phyloP scores from a whole-genome alignment of 768 basidiomycete species.

The Fomitopsis pulvina region DNA sequence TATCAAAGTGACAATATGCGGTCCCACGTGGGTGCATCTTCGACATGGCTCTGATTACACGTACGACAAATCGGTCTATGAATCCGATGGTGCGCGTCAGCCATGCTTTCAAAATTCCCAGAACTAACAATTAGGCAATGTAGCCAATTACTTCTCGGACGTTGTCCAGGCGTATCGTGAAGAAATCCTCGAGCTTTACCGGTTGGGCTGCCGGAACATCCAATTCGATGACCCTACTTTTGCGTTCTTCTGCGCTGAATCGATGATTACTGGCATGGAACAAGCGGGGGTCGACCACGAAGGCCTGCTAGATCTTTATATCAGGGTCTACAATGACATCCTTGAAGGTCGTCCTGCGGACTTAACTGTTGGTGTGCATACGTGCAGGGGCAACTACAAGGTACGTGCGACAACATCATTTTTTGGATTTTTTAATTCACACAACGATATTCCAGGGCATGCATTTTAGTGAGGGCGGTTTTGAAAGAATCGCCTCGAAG shows the following conservation, averaged over 20 bases:
- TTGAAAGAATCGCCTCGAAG: constrained; percentile 44
- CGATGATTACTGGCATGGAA: constrained; percentile 46
- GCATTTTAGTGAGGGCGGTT: constrained; percentile 55
- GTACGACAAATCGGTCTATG: constrained; percentile 53
- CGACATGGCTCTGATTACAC: constrained; percentile 52
- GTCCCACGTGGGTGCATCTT: constrained; percentile 68
- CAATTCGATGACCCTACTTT: constrained; percentile 43
- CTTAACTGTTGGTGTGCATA: constrained; percentile 48
- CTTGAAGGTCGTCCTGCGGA: constrained; percentile 44
- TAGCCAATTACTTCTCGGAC: constrained; percentile 40
- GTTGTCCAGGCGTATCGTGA: constrained; percentile 38
- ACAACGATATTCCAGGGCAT: constrained; percentile 24
- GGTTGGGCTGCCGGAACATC: constrained; percentile 34
- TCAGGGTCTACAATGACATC: constrained; percentile 54
- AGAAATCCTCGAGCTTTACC: constrained; percentile 38
- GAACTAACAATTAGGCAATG: background rate
- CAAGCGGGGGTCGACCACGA: constrained; percentile 53
- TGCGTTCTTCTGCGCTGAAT: constrained; percentile 57
- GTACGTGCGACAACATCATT: constrained; percentile 5
- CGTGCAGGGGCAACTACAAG: constrained; percentile 43
- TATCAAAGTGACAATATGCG: constrained; percentile 65
- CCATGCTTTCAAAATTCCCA: too few relatives aligned
- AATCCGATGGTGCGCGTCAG: constrained; percentile 39
- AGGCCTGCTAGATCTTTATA: constrained; percentile 54
- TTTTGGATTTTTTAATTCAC: background rate